Percentiles rank a stretch among this genome's conserved stretches.
phyloP scores from a whole-genome alignment of 2,329 filamentous ascomycete species.

The Aureobasidium subglaciale region DNA sequence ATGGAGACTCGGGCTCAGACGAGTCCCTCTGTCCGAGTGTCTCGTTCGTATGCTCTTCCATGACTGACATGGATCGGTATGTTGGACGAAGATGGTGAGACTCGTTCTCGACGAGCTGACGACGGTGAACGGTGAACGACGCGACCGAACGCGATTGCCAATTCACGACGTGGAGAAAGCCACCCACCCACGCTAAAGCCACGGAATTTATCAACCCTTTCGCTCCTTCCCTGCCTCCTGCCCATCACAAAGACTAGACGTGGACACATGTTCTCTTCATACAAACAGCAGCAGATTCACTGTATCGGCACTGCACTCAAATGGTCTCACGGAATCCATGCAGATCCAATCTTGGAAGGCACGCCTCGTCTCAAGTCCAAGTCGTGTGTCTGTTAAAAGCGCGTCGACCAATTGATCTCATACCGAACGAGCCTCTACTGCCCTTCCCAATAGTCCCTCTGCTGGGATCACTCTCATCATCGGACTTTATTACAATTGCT shows the following conservation, averaged over 20 bases:
- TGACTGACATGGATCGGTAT: not conserved
- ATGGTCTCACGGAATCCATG: no score
- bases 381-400: not conserved
- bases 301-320: not conserved
- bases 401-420: not conserved
- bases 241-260: not conserved
- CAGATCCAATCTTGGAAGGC: not conserved
- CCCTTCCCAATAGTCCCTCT: not conserved
- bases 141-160: not conserved
- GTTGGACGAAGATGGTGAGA: not conserved
- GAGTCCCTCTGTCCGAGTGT: not conserved
- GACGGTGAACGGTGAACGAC: not conserved
- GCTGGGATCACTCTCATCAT: no score
- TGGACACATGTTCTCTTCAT: not conserved
- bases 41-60: constrained; percentile 4
- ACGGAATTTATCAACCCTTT: not conserved
- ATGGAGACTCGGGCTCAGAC: not conserved
- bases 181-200: not conserved
- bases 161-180: constrained; percentile 3
- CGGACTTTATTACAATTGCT: no score
- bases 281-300: not conserved
- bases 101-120: not conserved
- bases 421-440: not conserved
- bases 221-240: not conserved
- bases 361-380: not conserved